Conservation (phyloP, 2,329 filamentous ascomycete species). For the Calonectria ilicicola region DNA sequence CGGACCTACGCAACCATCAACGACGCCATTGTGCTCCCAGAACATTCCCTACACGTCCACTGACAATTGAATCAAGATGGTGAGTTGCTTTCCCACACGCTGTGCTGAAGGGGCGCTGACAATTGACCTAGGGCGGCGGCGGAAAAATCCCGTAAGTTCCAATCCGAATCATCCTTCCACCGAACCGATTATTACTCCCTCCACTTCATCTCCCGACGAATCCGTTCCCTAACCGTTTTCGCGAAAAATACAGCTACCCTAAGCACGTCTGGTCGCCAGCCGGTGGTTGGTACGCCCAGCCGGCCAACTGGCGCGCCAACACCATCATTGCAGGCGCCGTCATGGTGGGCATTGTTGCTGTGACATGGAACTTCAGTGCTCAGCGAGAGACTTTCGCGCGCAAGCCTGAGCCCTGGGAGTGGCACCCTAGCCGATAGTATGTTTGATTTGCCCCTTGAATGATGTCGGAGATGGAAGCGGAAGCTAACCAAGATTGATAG, state of each 20-base stretch:
- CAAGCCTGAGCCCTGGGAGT: conserved; percentile 81
- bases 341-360: conserved; percentile 74
- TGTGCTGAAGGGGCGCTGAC: conserved; percentile 52
- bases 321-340: conserved; percentile 80
- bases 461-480: not conserved
- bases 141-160: conserved; percentile 69
- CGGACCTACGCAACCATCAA: conserved; percentile 29
- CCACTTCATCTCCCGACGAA: conserved; percentile 11
- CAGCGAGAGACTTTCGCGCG: conserved; percentile 78
- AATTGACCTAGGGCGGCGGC: conserved; percentile 75
- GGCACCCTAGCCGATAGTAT: conserved; percentile 88
- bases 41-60: conserved; percentile 46
- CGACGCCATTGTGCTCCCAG: conserved; percentile 47
- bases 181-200: conserved; percentile 29
- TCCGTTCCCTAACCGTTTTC: conserved; percentile 20
- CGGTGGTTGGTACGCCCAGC: conserved; percentile 97
- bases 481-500: conserved; percentile 46
- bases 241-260: conserved; percentile 75
- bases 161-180: conserved; percentile 18
- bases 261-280: conserved; percentile 99
- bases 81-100: conserved; percentile 46
- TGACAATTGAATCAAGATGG: conserved; percentile 65
- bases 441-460: conserved; percentile 47
- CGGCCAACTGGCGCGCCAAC: conserved; percentile 94
- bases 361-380: conserved; percentile 79